Percentiles rank a stretch among this genome's conserved stretches.
Evolutionary conservation across 2,329 filamentous ascomycete genomes (phyloP).

Genomic region (Epicoccum nigrum): DNA sequence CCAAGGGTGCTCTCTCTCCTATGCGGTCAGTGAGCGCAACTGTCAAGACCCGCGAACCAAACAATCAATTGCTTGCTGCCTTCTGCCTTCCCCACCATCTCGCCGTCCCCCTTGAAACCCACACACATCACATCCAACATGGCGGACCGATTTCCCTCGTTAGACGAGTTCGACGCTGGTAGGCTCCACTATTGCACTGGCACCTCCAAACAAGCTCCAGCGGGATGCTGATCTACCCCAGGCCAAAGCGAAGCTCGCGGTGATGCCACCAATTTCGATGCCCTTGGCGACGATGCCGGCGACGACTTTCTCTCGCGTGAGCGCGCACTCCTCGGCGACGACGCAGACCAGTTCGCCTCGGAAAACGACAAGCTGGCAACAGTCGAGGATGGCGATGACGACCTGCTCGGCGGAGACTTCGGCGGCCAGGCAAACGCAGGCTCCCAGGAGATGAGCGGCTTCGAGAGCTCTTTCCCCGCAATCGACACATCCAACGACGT

Average conservation of each 20-base stretch:
- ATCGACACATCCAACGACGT: slow-evolving; percentile 78
- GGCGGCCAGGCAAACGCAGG: slow-evolving; percentile 50
- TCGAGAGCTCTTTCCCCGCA: slow-evolving; percentile 90
- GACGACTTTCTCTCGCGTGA: slow-evolving; percentile 92
- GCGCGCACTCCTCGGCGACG: slow-evolving; percentile 87
- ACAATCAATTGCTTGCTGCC: slow-evolving; percentile 33
- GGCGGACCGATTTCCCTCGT: slow-evolving; percentile 60
- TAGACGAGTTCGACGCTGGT: slow-evolving; percentile 61
- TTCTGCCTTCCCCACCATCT: slow-evolving; percentile 12
- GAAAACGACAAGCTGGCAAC: slow-evolving; percentile 71
- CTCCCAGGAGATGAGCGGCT: slow-evolving; percentile 62
- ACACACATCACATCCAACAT: slow-evolving; percentile 38
- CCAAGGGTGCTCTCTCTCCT: slow-evolving; percentile 13
- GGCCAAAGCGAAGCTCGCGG: slow-evolving; percentile 71
- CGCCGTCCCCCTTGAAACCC: neutral
- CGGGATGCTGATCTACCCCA: slow-evolving; percentile 46
- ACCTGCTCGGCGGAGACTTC: slow-evolving; percentile 69
- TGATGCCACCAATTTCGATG: slow-evolving; percentile 52
- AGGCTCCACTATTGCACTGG: slow-evolving; percentile 33
- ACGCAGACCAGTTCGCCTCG: slow-evolving; percentile 87
- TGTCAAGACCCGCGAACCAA: slow-evolving; percentile 13
- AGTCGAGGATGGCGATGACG: slow-evolving; percentile 69
- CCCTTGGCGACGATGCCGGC: slow-evolving; percentile 64
- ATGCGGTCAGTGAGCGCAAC: slow-evolving; percentile 17
- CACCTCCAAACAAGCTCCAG: slow-evolving; percentile 28